These are phyloP conservation scores for Melanopsichium pennsylvanicum DNA, from an alignment of 1,284 basidiomycete genomes.

Conservation along the genomic window DNA sequence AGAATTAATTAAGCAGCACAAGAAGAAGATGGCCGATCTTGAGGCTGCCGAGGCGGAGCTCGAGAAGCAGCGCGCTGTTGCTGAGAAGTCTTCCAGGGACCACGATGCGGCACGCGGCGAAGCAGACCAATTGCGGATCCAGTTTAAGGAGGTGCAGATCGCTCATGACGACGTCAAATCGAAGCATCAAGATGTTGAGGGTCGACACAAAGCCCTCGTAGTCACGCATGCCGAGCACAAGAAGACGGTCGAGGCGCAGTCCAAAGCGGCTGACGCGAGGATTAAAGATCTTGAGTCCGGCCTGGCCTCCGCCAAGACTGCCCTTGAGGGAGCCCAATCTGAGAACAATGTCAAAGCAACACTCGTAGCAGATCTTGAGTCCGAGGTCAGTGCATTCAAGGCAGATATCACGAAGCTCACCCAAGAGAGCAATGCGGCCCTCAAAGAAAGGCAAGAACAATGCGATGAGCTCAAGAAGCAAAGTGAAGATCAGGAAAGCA, in stretches of 20 bases:
- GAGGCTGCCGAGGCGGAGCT: slow-evolving; percentile 18
- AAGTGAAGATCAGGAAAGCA: slow-evolving; percentile 8
- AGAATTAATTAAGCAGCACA: slow-evolving; percentile 17
- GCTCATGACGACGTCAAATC: slow-evolving; percentile 17
- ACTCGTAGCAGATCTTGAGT: slow-evolving; percentile 10
- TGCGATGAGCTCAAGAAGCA: slow-evolving; percentile 15
- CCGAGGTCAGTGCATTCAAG: slow-evolving; percentile 12
- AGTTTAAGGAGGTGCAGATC: slow-evolving; percentile 9
- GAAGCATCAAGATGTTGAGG: slow-evolving; percentile 10
- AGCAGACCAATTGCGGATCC: slow-evolving; percentile 5
- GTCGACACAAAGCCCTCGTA: slow-evolving; percentile 9
- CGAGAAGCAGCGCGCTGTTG: slow-evolving; percentile 17
- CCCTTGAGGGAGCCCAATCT: not conserved
- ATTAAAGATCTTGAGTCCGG: slow-evolving; percentile 17
- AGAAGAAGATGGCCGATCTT: slow-evolving; percentile 18
- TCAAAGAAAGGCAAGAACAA: slow-evolving; percentile 21
- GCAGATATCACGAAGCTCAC: slow-evolving; percentile 13
- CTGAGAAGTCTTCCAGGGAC: slow-evolving; percentile 9
- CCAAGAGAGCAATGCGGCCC: slow-evolving; percentile 17
- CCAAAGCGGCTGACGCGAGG: slow-evolving; percentile 10
- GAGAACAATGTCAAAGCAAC: slow-evolving; percentile 18
- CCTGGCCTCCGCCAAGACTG: slow-evolving; percentile 8
- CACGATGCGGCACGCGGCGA: slow-evolving; percentile 16
- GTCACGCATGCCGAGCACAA: slow-evolving; percentile 14
- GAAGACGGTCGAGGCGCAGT: slow-evolving; percentile 5